Evolutionary conservation across 2,329 filamentous ascomycete genomes (phyloP).

Genomic region (Escovopsis sp.): DNA sequence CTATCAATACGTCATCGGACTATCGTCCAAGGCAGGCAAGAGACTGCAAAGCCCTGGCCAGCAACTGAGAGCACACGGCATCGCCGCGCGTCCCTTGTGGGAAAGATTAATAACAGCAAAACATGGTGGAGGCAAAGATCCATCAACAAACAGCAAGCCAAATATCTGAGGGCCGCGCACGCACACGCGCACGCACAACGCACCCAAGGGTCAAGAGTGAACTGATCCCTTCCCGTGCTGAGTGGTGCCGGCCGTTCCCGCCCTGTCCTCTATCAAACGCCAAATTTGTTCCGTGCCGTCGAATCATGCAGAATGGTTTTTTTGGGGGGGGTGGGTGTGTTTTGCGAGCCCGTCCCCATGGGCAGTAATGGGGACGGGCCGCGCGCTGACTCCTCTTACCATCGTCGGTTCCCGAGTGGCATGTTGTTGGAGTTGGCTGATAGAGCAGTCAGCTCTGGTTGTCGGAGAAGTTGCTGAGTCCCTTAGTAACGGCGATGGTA

Average conservation of each 20-base stretch:
- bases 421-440: constrained; percentile 35
- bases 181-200: constrained; percentile 6
- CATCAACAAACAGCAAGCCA: constrained; percentile 6
- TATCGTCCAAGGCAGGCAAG: no score
- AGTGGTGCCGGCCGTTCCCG: constrained; percentile 9
- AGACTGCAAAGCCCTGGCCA: no score
- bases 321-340: background rate
- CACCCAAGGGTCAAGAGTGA: no score
- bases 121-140: constrained; percentile 2
- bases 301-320: background rate
- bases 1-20: no score
- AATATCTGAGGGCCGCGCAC: constrained; percentile 6
- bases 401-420: constrained; percentile 35
- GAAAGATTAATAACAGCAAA: constrained; percentile 5
- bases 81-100: no score
- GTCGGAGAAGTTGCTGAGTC: constrained; percentile 9
- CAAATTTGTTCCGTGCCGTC: constrained; percentile 10
- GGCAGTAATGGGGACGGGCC: background rate
- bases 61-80: no score
- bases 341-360: background rate
- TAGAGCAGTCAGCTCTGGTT: constrained; percentile 21
- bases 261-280: constrained; percentile 19
- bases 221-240: no score
- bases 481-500: constrained; percentile 20
- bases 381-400: constrained; percentile 24